Base-by-base conservation (phyloP, 306 rosid genomes). In the Trifolium repens region DNA sequence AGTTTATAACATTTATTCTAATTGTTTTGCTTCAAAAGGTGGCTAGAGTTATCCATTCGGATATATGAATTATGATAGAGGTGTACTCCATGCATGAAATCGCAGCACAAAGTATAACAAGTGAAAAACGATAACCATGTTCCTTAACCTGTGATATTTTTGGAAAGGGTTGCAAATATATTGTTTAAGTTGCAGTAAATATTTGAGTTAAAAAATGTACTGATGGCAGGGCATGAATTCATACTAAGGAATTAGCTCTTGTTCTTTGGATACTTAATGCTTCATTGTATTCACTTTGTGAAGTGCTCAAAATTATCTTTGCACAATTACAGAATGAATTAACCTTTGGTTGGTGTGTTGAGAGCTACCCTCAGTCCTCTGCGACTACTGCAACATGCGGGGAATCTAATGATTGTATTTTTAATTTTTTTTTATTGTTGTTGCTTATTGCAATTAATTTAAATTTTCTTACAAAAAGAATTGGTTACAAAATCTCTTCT, bases 1-100 rank as follows among this genome's bases (percentile, higher is more conserved):
- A 64, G 85, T 89, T 80, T 84, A 71, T 84, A 65, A 84, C 35
- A 85, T 85, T 63, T 93, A 89, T 80, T 93, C 94, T 15, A 69
- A 73, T 60, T 81, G 90, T 81, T 82, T 90, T 81, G 16, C 68
- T 50, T 65, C 80, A 69, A 70, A 71, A 27, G 81, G 59, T 67
- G 81, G 58, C 52, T 85, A 82, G 80, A 74, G 73, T 66, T 76
- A 46, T 71, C 42, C 60, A 49, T 75, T 30, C 49, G 17, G 60
- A 53, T 68, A 27, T 34, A 42, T 19, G 42, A 39, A 39, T 39
- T 39, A 39, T 39, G 57, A 67, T 72, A 34, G 71, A 40, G n/a
- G 17, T 27, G 32, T 57, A 39, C 77, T 55, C 75, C 67, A 64
- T 60, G 47, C 69, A 52, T 64, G 63, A 46, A 59, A 24, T 55